Percentiles rank a stretch among this genome's conserved stretches.
Evolutionary conservation across 2,329 filamentous ascomycete genomes (phyloP).

Genomic region (Intubia oerlemansii): DNA sequence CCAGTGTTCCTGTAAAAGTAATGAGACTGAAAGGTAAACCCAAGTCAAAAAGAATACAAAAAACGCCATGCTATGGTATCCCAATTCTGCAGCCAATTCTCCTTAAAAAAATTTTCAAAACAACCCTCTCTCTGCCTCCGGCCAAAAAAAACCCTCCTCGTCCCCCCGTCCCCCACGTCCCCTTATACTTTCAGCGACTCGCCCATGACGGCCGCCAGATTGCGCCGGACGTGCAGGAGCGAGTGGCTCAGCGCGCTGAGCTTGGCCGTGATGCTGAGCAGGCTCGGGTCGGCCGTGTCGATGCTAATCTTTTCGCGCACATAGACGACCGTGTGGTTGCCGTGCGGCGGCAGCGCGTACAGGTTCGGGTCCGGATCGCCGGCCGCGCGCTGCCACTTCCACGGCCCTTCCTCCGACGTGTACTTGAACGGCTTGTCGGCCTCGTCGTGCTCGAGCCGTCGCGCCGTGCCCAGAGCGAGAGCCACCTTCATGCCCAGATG

Average conservation of each 20-base stretch:
- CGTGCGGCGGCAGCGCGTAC: no score
- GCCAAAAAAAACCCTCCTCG: no score
- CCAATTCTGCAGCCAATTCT: no score
- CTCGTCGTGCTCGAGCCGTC: slow-evolving; percentile 56
- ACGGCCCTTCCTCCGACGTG: slow-evolving; percentile 12
- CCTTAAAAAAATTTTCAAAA: no score
- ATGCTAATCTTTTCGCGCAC: slow-evolving; percentile 80
- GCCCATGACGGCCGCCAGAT: slow-evolving; percentile 61
- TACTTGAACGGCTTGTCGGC: slow-evolving; percentile 56
- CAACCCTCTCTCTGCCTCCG: no score
- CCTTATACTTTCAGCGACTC: slow-evolving; percentile 20
- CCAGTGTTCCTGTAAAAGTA: no score
- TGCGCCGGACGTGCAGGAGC: slow-evolving; percentile 45
- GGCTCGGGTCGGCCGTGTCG: slow-evolving; percentile 70
- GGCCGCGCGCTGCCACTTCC: no score
- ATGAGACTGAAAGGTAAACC: no score
- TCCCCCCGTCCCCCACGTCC: not conserved
- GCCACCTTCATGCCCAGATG: slow-evolving; percentile 46
- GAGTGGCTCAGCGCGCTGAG: slow-evolving; percentile 57
- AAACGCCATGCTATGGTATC: no score
- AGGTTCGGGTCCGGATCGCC: no score
- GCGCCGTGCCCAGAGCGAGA: slow-evolving; percentile 42
- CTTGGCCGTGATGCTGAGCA: slow-evolving; percentile 71
- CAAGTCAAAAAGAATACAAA: no score
- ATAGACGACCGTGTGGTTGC: no score